A percentile compares a stretch with the other conserved stretches of the same genome.
phyloP scores from a whole-genome alignment of 2,329 filamentous ascomycete species.

The Fonsecaea pugnacius region DNA sequence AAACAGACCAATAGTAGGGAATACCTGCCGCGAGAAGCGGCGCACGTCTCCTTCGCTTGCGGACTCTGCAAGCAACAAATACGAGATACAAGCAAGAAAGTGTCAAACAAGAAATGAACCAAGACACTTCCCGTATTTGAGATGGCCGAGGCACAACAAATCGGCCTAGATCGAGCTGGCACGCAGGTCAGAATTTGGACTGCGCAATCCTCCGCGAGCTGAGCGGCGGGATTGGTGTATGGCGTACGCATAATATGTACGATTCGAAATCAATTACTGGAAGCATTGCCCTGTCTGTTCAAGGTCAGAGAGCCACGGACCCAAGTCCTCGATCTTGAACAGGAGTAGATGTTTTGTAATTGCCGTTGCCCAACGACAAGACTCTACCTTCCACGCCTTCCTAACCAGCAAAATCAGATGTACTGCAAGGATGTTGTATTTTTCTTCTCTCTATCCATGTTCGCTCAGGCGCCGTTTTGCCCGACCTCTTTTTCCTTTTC shows the following conservation, averaged over 20 bases:
- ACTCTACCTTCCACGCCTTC: not conserved
- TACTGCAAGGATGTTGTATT: not conserved
- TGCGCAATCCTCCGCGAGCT: not conserved
- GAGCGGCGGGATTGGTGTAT: not conserved
- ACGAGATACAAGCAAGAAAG: not conserved
- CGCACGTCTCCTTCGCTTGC: not conserved
- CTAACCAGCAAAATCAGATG: not conserved
- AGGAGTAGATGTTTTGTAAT: conserved; percentile 3
- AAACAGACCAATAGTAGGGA: not conserved
- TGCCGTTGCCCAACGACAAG: not conserved
- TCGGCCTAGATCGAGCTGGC: not conserved
- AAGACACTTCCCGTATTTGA: not conserved
- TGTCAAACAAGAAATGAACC: not conserved
- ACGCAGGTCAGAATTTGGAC: conserved; percentile 1
- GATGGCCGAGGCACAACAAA: not conserved
- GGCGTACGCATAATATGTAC: not conserved
- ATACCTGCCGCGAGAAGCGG: not conserved
- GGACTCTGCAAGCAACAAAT: not conserved
- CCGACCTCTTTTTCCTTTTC: conserved; percentile 46
- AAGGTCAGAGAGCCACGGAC: not conserved
- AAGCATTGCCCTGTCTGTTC: not conserved
- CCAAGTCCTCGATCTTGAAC: not conserved
- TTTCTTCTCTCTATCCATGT: conserved; percentile 7
- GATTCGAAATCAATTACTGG: not conserved
- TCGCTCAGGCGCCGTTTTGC: conserved; percentile 7